Percentiles rank a stretch among this genome's conserved stretches.
Evolutionary conservation across 192 early-diverging fungal genomes (phyloP).

Genomic region (Cetraspora pellucida): DNA sequence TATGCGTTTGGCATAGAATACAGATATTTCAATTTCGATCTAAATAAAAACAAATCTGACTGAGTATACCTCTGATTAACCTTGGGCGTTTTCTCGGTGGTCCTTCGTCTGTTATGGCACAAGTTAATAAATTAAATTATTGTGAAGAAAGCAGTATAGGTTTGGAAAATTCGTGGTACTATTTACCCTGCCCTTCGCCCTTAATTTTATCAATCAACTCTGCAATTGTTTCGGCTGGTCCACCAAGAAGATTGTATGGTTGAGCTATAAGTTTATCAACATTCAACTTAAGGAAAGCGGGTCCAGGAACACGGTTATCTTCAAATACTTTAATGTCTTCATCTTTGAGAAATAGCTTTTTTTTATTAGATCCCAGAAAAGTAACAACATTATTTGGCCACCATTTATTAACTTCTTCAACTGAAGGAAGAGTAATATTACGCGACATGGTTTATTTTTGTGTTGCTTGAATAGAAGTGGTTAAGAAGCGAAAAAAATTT

Average conservation of each 20-base stretch:
- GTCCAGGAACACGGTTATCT: background rate
- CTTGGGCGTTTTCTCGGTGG: constrained; percentile 16
- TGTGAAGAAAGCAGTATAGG: constrained; percentile 8
- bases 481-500: too few relatives aligned
- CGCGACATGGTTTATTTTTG: background rate
- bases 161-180: constrained; percentile 1
- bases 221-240: background rate
- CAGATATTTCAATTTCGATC: constrained; percentile 13
- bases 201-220: background rate
- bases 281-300: too few relatives aligned
- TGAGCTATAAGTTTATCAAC: too few relatives aligned
- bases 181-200: background rate
- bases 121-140: constrained; percentile 22
- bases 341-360: background rate
- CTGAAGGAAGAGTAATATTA: background rate
- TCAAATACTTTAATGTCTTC: constrained; percentile 8
- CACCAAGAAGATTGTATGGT: background rate
- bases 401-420: constrained; percentile 10
- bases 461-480: background rate
- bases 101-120: constrained; percentile 9
- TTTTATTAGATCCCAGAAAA: background rate
- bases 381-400: background rate
- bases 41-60: constrained; percentile 11
- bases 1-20: constrained; percentile 1
- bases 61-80: constrained; percentile 15